phyloP scores from a whole-genome alignment of 208 protist genomes.

The Wallacemonas sp. region DNA sequence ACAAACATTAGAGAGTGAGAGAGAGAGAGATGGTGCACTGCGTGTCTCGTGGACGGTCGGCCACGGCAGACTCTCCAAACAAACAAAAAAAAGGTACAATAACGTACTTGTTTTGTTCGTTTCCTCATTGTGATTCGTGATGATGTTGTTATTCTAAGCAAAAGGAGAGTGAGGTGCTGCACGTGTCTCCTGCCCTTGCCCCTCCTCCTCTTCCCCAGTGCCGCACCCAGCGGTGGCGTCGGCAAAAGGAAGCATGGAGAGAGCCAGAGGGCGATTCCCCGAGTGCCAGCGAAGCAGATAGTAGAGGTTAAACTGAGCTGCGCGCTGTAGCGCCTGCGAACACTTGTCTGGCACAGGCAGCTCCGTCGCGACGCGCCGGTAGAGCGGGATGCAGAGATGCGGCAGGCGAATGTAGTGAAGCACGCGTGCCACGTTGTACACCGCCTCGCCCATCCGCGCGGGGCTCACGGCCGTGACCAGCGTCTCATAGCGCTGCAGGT shows the following conservation, averaged over 20 bases:
- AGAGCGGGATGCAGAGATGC: conserved; percentile 75
- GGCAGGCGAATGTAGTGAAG: conserved; percentile 74
- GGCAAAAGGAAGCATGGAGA: conserved; percentile 48
- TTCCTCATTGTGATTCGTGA: background rate
- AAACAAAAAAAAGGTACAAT: too few relatives aligned
- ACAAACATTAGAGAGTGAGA: too few relatives aligned
- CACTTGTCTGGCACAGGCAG: conserved; percentile 67
- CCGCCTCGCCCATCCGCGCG: conserved; percentile 54
- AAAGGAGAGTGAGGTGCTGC: conserved; percentile 16
- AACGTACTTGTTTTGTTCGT: background rate
- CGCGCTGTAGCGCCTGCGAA: conserved; percentile 59
- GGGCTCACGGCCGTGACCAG: conserved; percentile 46
- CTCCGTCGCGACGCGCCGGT: conserved; percentile 71
- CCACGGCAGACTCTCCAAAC: too few relatives aligned
- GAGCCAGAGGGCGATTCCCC: conserved; percentile 52
- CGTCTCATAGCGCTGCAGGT: conserved; percentile 70
- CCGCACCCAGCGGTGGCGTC: background rate
- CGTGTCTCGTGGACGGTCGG: too few relatives aligned
- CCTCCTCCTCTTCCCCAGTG: too few relatives aligned
- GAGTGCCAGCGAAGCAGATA: conserved; percentile 72
- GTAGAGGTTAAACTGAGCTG: conserved; percentile 81
- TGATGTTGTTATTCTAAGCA: conserved; percentile 2
- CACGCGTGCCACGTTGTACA: conserved; percentile 85
- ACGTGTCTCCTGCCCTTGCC: too few relatives aligned
- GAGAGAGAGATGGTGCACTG: too few relatives aligned